Percentiles rank a stretch among this genome's conserved stretches.
phyloP scores from a whole-genome alignment of 257 asterid genomes.

The Schizonepeta tenuifolia region DNA sequence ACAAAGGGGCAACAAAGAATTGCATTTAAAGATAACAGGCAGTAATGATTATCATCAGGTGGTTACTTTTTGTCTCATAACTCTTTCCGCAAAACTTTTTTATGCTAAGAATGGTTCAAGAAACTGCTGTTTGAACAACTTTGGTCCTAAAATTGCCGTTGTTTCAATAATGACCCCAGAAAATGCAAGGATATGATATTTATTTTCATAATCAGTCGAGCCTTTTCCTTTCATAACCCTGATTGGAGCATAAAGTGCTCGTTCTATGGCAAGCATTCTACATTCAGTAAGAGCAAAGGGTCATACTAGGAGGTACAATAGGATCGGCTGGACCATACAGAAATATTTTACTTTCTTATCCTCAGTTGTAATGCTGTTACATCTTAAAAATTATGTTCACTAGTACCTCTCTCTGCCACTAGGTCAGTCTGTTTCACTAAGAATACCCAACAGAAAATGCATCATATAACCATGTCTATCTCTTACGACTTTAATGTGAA shows the following conservation, averaged over 20 bases:
- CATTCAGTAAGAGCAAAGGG: conserved; percentile 5
- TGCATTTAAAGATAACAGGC: background rate
- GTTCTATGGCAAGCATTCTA: background rate
- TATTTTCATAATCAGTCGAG: background rate
- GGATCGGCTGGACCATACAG: background rate
- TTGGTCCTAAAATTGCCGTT: background rate
- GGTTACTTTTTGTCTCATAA: background rate
- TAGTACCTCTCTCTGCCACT: no score
- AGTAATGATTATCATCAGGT: background rate
- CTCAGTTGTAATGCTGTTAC: background rate
- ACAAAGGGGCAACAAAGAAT: background rate
- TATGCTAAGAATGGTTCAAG: background rate
- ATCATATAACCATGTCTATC: background rate
- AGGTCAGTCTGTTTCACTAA: no score
- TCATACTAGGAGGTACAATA: background rate
- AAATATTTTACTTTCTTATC: background rate
- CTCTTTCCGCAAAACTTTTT: no score
- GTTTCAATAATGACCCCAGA: background rate
- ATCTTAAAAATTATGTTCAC: background rate
- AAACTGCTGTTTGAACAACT: background rate
- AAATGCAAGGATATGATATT: background rate
- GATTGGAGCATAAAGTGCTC: background rate
- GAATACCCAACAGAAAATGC: no score
- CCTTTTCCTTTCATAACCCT: background rate
- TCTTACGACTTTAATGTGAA: background rate